Evolutionary conservation across 139 green algal species (phyloP), one percentile per base, ranked within the genome.

Genomic region (Gonium pectorale): DNA sequence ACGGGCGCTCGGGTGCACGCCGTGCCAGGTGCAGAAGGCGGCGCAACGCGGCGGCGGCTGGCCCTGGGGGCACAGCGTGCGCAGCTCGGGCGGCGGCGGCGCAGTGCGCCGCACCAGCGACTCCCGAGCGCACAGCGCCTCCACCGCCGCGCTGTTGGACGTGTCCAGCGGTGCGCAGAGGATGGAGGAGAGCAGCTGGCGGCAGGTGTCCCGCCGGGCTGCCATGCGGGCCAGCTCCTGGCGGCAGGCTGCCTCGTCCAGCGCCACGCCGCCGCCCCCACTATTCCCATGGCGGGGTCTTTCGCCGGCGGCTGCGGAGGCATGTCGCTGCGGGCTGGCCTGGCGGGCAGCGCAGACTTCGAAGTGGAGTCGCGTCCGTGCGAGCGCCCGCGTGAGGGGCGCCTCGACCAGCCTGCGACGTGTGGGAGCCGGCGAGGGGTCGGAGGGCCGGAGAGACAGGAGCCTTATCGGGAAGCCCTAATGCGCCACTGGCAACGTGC

Each of bases 371-470:
- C 77, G 60, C 19, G 43, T 74, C 27, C 77, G 43, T 2, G 77
- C 77, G 5, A 85, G 64, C 35, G 46, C 64, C 8, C 43, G 35
- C 5, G 63, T 77, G 17, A 85, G 79, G 4, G 79, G 79, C 79
- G 79, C 79, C 64, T 85, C 79, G 24, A 85, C 64, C 29, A 56
- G 64, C 64, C 79, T 85, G 64, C 6, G 54, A 49, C n/a, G n/a
- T n/a, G 37, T 33, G n/a, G 66, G 22, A 72, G 66, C 19, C n/a
- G n/a, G n/a, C n/a, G n/a, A n/a, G n/a, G n/a, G n/a, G n/a, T n/a
- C n/a, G n/a, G n/a, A n/a, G n/a, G n/a, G n/a, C n/a, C n/a, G n/a
- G n/a, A n/a, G n/a, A n/a, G n/a, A n/a, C n/a, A n/a, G n/a, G n/a
- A n/a, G n/a, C n/a, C n/a, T n/a, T n/a, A n/a, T n/a, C n/a, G n/a